Conservation (phyloP, 2,329 filamentous ascomycete genomes). For the Bipolaris victoriae region DNA sequence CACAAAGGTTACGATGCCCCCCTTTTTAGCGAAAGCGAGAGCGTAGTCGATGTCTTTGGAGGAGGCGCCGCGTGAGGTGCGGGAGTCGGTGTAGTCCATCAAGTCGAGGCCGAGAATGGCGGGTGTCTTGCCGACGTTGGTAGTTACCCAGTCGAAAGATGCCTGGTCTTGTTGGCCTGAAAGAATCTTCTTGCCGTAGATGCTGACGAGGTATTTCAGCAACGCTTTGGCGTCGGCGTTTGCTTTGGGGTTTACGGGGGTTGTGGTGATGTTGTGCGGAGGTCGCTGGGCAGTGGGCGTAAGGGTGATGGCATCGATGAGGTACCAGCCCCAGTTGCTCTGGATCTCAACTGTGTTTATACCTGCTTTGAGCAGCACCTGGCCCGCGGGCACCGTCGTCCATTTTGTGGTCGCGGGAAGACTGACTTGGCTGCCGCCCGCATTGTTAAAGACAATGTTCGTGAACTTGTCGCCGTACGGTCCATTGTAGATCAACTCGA, state of each 20-base stretch:
- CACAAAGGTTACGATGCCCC: conserved; percentile 56
- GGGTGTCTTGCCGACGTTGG: conserved; percentile 56
- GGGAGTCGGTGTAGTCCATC: conserved; percentile 58
- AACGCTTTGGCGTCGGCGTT: conserved; percentile 49
- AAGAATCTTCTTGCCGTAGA: conserved; percentile 57
- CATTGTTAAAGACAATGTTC: conserved; percentile 53
- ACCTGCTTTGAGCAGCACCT: conserved; percentile 54
- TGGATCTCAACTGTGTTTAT: conserved; percentile 55
- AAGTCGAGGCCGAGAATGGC: conserved; percentile 56
- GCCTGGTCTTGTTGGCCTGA: conserved; percentile 57
- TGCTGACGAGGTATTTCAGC: conserved; percentile 52
- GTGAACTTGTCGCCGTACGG: conserved; percentile 57
- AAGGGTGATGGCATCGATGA: conserved; percentile 55
- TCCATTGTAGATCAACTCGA: conserved; percentile 54
- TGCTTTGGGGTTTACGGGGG: conserved; percentile 50
- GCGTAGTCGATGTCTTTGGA: conserved; percentile 56
- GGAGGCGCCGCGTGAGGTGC: conserved; percentile 52
- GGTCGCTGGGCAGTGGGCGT: conserved; percentile 46
- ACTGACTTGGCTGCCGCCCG: conserved; percentile 51
- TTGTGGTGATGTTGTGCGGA: conserved; percentile 50
- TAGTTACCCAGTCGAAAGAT: conserved; percentile 53
- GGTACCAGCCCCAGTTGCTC: conserved; percentile 58
- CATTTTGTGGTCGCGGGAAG: conserved; percentile 51
- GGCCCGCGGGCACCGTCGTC: conserved; percentile 52
- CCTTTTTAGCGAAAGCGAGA: conserved; percentile 52